Base-by-base conservation (phyloP, 208 protist species). In the Crithidia acanthocephali region DNA sequence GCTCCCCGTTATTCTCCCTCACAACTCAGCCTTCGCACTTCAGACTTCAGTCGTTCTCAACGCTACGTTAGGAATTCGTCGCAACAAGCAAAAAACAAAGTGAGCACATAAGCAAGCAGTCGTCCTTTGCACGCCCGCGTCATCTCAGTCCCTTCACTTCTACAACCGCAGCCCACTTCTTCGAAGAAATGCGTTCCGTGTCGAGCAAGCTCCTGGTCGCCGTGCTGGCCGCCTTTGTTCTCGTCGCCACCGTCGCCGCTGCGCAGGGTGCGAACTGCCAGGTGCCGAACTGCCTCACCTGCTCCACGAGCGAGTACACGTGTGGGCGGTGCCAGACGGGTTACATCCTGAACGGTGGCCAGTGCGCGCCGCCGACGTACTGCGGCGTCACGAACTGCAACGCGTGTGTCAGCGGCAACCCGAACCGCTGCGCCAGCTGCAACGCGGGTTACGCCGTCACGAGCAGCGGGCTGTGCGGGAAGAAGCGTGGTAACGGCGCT, bases 361-460 rank as follows among this genome's bases (percentile, higher is more conserved):
- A 55, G 48, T 67, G 61, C 33, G 9, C 10, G 5, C 48, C 61
- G 61, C n/a, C 44, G 44, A 53, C 44, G 44, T 55, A 51, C 61
- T 67, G 61, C 48, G 61, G 61, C 32, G 61, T 67, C 8, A 57
- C 61, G 61, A 42, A 67, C 61, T 67, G 61, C 30, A 13, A 13
- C 11, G 18, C 20, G 44, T 67, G 61, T 51, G 61, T 67, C 47
- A 27, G 1, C 15, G 61, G 61, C 48, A 40, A 32, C 11, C 25
- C 33, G 32, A 57, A 15, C 47, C 18, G 22, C 28, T 67, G 61
- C 61, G 47, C 44, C 5, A 7, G 30, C 30, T 67, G 61, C 61
- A 3, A 55, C 11, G 32, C 3, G 2, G 61, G 61, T 42, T 67
- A 67, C 61, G 10, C 8, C 4, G n/a, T 55, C 2, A 57, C 48